Base-by-base conservation (phyloP, 164 flowering plant species). In the Chimonanthus salicifolius region DNA sequence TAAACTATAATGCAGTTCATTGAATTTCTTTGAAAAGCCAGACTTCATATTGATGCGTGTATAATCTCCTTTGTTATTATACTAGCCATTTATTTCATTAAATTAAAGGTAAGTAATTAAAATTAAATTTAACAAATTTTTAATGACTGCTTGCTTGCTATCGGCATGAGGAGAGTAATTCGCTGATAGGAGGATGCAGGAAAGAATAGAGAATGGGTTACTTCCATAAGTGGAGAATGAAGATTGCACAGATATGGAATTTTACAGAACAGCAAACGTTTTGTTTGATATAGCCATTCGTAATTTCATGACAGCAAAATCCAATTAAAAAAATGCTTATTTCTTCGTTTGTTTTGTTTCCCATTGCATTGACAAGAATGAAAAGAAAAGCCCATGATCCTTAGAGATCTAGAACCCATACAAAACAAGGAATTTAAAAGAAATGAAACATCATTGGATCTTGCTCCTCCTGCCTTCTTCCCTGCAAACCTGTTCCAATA, bases 331-430 rank as follows among this genome's bases (percentile, higher is more conserved):
- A 72, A 77, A 68, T 2, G 71, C 71, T 69, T 62, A 74, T 78
- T 78, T 72, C 74, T 82, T 71, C 49, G 80, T 71, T 75, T 78
- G 80, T 77, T 82, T 82, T 79, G 87, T 88, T 88, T 83, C 88
- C 92, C 82, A 79, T 78, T 79, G 74, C 85, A 76, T 71, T 80
- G 88, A 85, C 86, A 87, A 33, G 9, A 76, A 83, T 76, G 67
- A 78, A 77, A 74, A 77, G 73, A 66, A 67, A 77, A 82, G 72
- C 74, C 77, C 76, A 80, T 74, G 71, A 82, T 75, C 82, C 73
- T 75, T 75, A 70, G 78, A 81, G 76, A 73, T 83, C 78, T 68
- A 49, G 70, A 33, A 47, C 70, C 74, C 71, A 72, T 49, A 51
- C 64, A 51, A 54, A 64, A 44, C 72, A 62, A 33, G 66, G 51